phyloP scores from a whole-genome alignment of 352 stramenopile genomes.

The Globisporangium cederbergense region DNA sequence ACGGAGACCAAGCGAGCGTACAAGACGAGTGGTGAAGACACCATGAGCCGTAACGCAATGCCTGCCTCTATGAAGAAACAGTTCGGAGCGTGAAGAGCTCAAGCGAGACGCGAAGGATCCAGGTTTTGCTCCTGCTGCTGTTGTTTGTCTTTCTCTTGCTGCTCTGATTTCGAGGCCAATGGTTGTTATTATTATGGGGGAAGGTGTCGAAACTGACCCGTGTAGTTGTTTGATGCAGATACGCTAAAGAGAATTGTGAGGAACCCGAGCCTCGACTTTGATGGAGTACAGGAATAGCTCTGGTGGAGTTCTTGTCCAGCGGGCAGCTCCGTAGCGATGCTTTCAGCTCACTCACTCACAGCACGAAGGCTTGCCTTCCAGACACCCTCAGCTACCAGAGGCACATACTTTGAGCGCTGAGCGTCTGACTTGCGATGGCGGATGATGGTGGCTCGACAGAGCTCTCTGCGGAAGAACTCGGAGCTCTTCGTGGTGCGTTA shows the following conservation, averaged over 20 bases:
- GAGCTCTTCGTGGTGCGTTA: slow-evolving; percentile 54
- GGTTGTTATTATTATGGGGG: slow-evolving; percentile 4
- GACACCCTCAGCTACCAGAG: not conserved
- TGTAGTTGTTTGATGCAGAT: no score
- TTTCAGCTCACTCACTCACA: not conserved
- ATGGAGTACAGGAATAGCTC: not conserved
- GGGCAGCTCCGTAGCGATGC: not conserved
- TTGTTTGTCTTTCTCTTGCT: no score
- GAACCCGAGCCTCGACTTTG: not conserved
- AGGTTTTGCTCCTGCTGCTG: not conserved
- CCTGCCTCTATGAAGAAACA: not conserved
- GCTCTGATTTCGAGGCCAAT: not conserved
- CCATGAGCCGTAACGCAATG: not conserved
- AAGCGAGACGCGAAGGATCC: not conserved
- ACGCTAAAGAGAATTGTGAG: not conserved
- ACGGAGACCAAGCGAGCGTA: not conserved
- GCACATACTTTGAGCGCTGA: not conserved
- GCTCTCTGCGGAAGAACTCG: slow-evolving; percentile 70
- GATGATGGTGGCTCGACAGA: slow-evolving; percentile 27
- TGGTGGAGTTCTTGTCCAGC: slow-evolving; percentile 1
- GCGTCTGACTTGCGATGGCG: slow-evolving; percentile 15
- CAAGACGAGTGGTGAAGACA: not conserved
- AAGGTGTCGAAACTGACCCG: slow-evolving; percentile 5
- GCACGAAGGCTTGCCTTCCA: not conserved
- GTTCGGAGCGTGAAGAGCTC: not conserved